Percentiles rank a stretch among this genome's conserved stretches.
Conservation (phyloP, 169 alveolate genomes). For the Plasmodium cynomolgi region DNA sequence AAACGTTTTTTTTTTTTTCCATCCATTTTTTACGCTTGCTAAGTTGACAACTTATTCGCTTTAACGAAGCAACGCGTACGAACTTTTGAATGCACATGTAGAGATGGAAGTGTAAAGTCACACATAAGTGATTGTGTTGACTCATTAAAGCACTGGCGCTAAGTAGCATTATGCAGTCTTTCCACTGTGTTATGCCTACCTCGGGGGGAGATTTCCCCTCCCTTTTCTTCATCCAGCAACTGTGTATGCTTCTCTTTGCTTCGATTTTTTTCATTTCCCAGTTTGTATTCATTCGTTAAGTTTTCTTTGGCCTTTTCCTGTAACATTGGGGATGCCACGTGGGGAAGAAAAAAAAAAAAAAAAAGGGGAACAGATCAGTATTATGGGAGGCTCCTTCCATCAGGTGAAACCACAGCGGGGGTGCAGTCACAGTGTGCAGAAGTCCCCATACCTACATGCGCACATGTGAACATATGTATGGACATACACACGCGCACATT, state of each 20-base stretch:
- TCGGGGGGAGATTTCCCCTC: not conserved
- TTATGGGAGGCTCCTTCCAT: not conserved
- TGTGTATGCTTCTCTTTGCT: not conserved
- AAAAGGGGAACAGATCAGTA: not conserved
- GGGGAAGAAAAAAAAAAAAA: not conserved
- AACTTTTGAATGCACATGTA: not conserved
- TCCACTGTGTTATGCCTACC: not conserved
- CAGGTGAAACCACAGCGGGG: not conserved
- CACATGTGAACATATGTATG: not conserved
- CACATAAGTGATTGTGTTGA: not conserved
- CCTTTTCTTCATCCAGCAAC: constrained; percentile 1
- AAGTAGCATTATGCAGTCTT: not conserved
- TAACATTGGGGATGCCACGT: not conserved
- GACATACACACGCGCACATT: not conserved
- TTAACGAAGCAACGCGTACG: not conserved
- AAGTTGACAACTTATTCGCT: not conserved
- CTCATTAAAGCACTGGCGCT: not conserved
- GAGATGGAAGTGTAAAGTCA: not conserved
- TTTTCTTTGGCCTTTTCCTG: constrained; percentile 64
- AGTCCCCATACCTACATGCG: not conserved
- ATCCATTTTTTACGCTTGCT: not conserved
- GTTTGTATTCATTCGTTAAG: constrained; percentile 26
- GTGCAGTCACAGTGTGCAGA: not conserved
- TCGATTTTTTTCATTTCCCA: constrained; percentile 22
- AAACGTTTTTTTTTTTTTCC: not conserved